Percentiles rank a stretch among this genome's conserved stretches.
These are phyloP conservation scores for Ogataea minuta DNA, from an alignment of 805 yeast species.

Conservation along the genomic window DNA sequence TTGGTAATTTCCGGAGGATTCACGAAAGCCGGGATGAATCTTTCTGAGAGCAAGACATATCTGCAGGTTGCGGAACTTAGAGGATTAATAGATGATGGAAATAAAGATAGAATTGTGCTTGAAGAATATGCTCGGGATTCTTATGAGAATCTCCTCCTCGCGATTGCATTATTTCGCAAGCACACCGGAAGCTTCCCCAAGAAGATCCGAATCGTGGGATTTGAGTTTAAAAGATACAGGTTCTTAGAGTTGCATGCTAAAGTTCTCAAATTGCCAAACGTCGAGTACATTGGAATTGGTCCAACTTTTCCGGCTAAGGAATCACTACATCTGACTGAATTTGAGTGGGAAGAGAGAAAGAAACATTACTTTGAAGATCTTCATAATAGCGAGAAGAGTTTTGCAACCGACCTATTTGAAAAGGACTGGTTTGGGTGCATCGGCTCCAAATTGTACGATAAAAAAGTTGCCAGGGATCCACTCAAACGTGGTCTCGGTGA, in stretches of 20 bases:
- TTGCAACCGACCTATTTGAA: conserved; percentile 54
- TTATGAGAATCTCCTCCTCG: conserved; percentile 69
- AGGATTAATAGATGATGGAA: conserved; percentile 18
- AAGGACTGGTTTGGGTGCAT: conserved; percentile 58
- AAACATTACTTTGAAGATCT: conserved; percentile 46
- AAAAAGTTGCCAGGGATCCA: conserved; percentile 59
- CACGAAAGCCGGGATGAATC: conserved; percentile 55
- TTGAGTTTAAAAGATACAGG: conserved; percentile 66
- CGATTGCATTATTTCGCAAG: conserved; percentile 53
- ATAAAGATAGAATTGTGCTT: conserved; percentile 35
- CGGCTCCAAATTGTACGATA: conserved; percentile 39
- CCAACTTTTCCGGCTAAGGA: conserved; percentile 44
- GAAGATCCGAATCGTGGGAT: conserved; percentile 60
- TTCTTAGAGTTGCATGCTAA: conserved; percentile 54
- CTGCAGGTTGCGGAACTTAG: conserved; percentile 41
- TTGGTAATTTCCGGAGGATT: conserved; percentile 56
- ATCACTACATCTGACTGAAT: conserved; percentile 4
- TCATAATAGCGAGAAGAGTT: conserved; percentile 44
- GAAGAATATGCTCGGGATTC: conserved; percentile 82
- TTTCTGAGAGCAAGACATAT: conserved; percentile 59
- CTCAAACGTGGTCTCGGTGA: conserved; percentile 28
- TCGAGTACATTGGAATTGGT: conserved; percentile 54
- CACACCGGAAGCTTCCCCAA: conserved; percentile 47
- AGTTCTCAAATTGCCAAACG: conserved; percentile 46
- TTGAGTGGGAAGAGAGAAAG: conserved; percentile 24